A percentile compares a stretch with the other conserved stretches of the same genome.
phyloP scores from a whole-genome alignment of 139 green algal species.

The Volvox reticuliferus region DNA sequence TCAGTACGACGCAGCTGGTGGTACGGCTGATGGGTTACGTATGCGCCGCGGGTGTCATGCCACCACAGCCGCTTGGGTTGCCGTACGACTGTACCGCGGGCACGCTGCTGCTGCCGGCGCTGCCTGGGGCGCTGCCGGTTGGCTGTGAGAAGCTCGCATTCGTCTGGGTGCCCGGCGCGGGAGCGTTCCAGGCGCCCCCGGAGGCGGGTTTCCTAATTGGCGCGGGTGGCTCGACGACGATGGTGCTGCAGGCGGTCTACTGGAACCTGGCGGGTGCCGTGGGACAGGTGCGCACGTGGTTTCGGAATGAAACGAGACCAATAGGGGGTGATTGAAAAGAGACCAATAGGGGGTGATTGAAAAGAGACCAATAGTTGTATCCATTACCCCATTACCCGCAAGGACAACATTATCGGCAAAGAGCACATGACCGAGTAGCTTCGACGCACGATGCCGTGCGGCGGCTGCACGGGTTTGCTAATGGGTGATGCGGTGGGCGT shows the following conservation, averaged over 20 bases:
- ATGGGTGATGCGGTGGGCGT: background rate
- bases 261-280: background rate
- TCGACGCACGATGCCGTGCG: background rate
- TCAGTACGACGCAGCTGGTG: constrained; percentile 7
- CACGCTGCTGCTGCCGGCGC: background rate
- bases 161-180: constrained; percentile 15
- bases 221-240: background rate
- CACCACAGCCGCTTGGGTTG: background rate
- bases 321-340: too few species aligned
- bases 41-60: background rate
- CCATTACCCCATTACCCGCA: too few species aligned
- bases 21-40: constrained; percentile 3
- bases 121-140: background rate
- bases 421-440: too few species aligned
- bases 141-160: constrained; percentile 40
- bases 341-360: too few species aligned
- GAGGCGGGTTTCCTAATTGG: constrained; percentile 32
- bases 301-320: too few species aligned
- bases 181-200: constrained; percentile 7
- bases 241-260: constrained; percentile 42
- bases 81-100: background rate
- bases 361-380: too few species aligned
- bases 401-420: too few species aligned
- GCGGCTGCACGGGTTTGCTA: background rate
- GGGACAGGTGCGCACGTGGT: background rate